Evolutionary conservation across 2,329 filamentous ascomycete species (phyloP), one percentile per base, ranked within the genome.

Genomic region (Dactylellina sp.): DNA sequence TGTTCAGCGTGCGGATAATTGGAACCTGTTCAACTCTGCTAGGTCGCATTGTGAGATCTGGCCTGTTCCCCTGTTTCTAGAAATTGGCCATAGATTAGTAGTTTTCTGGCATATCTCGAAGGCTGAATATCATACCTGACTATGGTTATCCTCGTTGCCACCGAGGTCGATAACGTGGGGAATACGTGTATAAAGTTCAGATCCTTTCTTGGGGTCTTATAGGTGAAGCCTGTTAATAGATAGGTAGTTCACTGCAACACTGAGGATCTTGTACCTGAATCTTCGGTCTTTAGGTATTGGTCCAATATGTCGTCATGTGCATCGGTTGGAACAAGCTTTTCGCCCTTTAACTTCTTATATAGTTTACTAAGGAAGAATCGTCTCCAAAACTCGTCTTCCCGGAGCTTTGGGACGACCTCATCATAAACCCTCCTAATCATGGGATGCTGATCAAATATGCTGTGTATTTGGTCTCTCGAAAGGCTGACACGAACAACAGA

Each of bases 121-220:
- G 11, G 4, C 39, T 50, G 9, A 37, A 25, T 9, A 12, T 57
- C 59, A 7, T 39, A 77, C 76, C 47, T 75, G 78, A 25, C 93
- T 96, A 81, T 96, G 89, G 79, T 99, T 94, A 80, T 95, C 91
- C 82, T 98, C 95, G 79, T 99, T 99, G 28, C 90, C 95, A 79
- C 94, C 92, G 24, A 99, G 82, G 80, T 99, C 91, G 77, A 99
- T 93, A 76, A 96, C 93, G 78, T 93, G 89, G 0, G 95, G 93
- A 18, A 99, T 88, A 64, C 89, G 86, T 35, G 89, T 89, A 83
- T 76, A 86, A 83, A 52, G 87, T 84, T 76, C 84, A 85, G 78
- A 83, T 85, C 9, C 84, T 82, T 49, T 86, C 83, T 37, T 66
- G 71, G 47, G 61, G 60, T 71, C 40, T 66, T 47, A 11, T 32